Evolutionary conservation across 148 eudicot species (phyloP), one percentile per base, ranked within the genome.

Genomic region (Camellia sinensis): DNA sequence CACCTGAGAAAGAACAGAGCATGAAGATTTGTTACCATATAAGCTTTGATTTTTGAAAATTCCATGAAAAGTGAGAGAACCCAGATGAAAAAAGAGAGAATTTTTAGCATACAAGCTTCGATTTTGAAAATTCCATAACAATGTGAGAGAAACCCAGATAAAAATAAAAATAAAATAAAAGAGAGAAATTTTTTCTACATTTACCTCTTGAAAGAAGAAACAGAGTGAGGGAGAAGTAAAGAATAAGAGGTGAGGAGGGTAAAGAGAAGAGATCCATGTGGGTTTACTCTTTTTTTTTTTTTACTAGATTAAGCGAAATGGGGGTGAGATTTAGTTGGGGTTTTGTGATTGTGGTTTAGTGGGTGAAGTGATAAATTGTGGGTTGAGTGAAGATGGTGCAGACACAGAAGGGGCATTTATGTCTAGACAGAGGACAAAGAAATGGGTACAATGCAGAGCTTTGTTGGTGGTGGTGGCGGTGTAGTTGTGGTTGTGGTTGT

Each of bases 151-250:
- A 48, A 48, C 7, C 5, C 52, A 48, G 52, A 48, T 48, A 3
- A 67, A 22, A 63, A 22, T 29, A 29, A 29, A 29, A 29, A 29
- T 29, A 29, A 29, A 29, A 29, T 1, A 29, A 29, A 29, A 29
- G 37, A 37, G 0, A 3, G 46, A 6, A 19, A 19, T 15, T 73
- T 14, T 14, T 13, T 2, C 1, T 76, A 7, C 50, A 13, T 17
- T 78, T 67, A 78, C 80, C 80, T 78, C 48, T 67, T 53, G 82
- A 78, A 22, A 84, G 69, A 19, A 83, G 21, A 72, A 81, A 71
- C 22, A 80, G 73, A 61, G 78, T 71, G 46, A 84, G 15, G 73
- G 56, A 75, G 54, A 79, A 19, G 59, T 48, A 66, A 63, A 80
- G 69, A 69, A 82, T 19, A 74, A 52, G 82, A 66, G 67, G 14